Evolutionary conservation across 1,284 basidiomycete species (phyloP), one percentile per base, ranked within the genome.

Genomic region (Cystobasidium pallidum): DNA sequence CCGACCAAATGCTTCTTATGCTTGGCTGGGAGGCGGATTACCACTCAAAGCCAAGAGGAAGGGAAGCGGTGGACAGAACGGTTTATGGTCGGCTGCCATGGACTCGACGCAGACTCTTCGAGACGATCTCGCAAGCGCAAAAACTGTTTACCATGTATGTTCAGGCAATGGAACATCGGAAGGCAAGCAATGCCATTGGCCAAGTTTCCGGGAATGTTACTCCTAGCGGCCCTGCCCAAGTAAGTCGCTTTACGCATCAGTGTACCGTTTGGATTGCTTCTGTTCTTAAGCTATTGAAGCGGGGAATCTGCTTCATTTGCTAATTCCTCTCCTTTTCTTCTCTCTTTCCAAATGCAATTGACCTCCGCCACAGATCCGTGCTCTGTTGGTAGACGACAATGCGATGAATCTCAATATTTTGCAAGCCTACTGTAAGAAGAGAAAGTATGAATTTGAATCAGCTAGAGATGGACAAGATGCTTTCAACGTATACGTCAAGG

Each of bases 381-480:
- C 55, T 1, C 39, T 68, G 3, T 13, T 68, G 11, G 66, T 68
- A 15, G 66, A 68, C 41, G 66, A 68, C 66, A 68, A 68, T 30
- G 55, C 24, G 3, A 47, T 68, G 36, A 68, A 68, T 21, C 36
- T 68, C 10, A 68, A 41, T 19, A 58, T 68, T 3, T 24, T 68
- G 2, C 55, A 57, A 43, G 55, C 52, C 1, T 68, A 57, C 39
- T 68, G 66, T 24, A 57, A 58, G 13, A 55, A 58, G 41, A 34
- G 55, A 49, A 41, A 57, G 30, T 68, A 68, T 21, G 2, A 11
- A 0, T 57, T 41, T 47, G 15, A 21, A 1, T 57, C 52, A 1
- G 66, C 66, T 17, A 13, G 17, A 36, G 66, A 68, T 47, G 66
- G 66, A 15, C 17, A 49, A 45, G 34, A 68, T 39, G 66, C 66